Evolutionary conservation across 306 rosid species (phyloP).

Genomic region (Malus domestica): DNA sequence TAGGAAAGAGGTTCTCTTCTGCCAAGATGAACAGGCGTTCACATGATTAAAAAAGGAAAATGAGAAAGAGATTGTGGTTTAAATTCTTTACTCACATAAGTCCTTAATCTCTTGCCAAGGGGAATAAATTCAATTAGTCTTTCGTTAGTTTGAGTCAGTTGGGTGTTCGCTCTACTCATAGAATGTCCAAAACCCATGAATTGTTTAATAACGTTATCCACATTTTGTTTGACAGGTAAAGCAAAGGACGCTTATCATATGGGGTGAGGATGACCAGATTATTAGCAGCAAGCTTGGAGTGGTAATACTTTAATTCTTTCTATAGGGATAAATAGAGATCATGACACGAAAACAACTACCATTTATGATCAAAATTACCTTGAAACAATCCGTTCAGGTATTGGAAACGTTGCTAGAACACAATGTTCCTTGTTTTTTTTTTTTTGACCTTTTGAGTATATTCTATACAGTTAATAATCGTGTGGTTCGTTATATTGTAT

Average conservation of each 20-base stretch:
- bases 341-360: neutral
- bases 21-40: neutral
- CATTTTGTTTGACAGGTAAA: slow-evolving; percentile 52
- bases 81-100: neutral
- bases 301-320: slow-evolving; percentile 37
- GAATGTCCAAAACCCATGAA: neutral
- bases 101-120: neutral
- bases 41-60: neutral
- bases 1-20: neutral
- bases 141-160: too few species aligned
- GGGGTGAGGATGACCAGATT: slow-evolving; percentile 91
- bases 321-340: neutral
- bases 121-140: neutral
- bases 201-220: neutral
- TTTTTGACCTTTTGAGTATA: neutral
- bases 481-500: neutral
- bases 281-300: slow-evolving; percentile 75
- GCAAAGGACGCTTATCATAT: slow-evolving; percentile 80
- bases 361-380: neutral
- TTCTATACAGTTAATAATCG: neutral
- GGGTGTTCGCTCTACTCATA: neutral
- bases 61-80: neutral
- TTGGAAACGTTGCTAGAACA: neutral
- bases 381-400: neutral
- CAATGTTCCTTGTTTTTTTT: neutral